phyloP scores from a whole-genome alignment of 2,329 filamentous ascomycete species.

The Thermoascus crustaceus region DNA sequence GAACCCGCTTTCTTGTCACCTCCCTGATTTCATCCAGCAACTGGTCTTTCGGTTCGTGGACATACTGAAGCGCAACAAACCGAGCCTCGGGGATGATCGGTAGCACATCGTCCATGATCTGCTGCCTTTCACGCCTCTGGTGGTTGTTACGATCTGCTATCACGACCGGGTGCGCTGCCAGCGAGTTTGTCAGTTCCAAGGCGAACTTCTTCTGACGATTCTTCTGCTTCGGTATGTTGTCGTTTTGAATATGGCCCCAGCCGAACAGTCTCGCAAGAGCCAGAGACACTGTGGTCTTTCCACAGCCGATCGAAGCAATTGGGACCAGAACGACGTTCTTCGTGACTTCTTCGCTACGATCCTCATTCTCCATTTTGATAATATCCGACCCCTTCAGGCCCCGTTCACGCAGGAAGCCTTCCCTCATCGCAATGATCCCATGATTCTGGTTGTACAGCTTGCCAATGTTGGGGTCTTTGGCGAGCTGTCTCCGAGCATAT shows the following conservation, averaged over 20 bases:
- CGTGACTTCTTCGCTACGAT: slow-evolving; percentile 45
- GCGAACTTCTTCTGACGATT: slow-evolving; percentile 72
- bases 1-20: slow-evolving; percentile 68
- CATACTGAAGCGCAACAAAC: slow-evolving; percentile 81
- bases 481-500: slow-evolving; percentile 69
- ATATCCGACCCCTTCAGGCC: slow-evolving; percentile 84
- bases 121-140: slow-evolving; percentile 74
- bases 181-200: slow-evolving; percentile 55
- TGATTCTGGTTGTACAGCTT: slow-evolving; percentile 78
- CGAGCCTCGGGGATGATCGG: slow-evolving; percentile 54
- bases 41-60: slow-evolving; percentile 56
- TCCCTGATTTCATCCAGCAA: slow-evolving; percentile 64
- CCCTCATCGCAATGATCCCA: slow-evolving; percentile 82
- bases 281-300: slow-evolving; percentile 86
- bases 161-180: slow-evolving; percentile 62
- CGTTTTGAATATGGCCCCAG: slow-evolving; percentile 93
- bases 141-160: slow-evolving; percentile 95
- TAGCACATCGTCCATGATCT: slow-evolving; percentile 72
- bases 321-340: slow-evolving; percentile 75
- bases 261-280: slow-evolving; percentile 74
- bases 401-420: slow-evolving; percentile 77
- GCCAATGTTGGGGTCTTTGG: slow-evolving; percentile 57
- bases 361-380: slow-evolving; percentile 58
- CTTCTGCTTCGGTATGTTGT: slow-evolving; percentile 76
- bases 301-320: slow-evolving; percentile 88